Evolutionary conservation across 306 rosid species (phyloP).

Genomic region (Lathyrus tuberosus): DNA sequence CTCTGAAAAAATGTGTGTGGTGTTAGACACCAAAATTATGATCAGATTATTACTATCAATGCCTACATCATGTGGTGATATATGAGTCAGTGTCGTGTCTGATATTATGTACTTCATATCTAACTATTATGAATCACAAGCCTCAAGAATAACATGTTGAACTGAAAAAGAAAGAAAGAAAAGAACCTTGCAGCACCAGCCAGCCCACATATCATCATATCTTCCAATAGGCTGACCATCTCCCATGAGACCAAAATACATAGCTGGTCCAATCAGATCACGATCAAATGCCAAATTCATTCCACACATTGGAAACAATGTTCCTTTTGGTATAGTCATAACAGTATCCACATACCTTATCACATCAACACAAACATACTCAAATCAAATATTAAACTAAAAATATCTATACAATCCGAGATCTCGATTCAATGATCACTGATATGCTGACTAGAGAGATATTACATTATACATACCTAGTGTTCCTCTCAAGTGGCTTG

Average conservation of each 20-base stretch:
- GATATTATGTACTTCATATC: too few relatives aligned
- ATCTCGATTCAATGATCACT: too few relatives aligned
- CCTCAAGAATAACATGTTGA: too few relatives aligned
- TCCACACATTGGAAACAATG: constrained; percentile 83
- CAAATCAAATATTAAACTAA: neutral
- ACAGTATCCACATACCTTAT: constrained; percentile 54
- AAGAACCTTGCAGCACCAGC: constrained; percentile 80
- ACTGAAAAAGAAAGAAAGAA: constrained; percentile 1
- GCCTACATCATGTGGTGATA: too few relatives aligned
- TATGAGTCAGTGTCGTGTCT: too few relatives aligned
- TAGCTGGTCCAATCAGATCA: constrained; percentile 90
- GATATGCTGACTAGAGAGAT: too few relatives aligned
- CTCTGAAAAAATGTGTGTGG: too few relatives aligned
- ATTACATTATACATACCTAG: constrained; percentile 50
- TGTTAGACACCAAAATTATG: too few relatives aligned
- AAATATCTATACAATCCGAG: too few relatives aligned
- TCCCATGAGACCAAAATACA: constrained; percentile 97
- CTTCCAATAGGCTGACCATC: constrained; percentile 94
- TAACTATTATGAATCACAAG: too few relatives aligned
- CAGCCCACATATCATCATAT: constrained; percentile 96
- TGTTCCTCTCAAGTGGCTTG: constrained; percentile 87
- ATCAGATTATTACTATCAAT: too few relatives aligned
- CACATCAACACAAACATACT: constrained; percentile 25
- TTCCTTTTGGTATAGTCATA: constrained; percentile 54
- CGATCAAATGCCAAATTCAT: constrained; percentile 92